Evolutionary conservation across 2,329 filamentous ascomycete genomes (phyloP), one percentile per base, ranked within the genome.

Genomic region (Capronia coronata): DNA sequence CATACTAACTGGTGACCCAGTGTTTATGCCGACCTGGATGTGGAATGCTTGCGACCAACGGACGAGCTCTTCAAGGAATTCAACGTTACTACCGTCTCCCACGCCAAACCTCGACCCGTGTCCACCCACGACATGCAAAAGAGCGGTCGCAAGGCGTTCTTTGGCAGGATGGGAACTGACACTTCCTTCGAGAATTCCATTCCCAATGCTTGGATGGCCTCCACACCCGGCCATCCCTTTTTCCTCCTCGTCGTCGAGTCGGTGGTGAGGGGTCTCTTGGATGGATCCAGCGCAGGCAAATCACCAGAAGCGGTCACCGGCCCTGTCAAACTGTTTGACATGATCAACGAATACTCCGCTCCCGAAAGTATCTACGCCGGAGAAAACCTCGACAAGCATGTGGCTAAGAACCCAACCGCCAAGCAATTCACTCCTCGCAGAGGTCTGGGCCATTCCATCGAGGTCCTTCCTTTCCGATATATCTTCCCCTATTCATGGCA

Each of bases 151-250:
- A 57, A 57, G 43, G 58, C 52, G 13, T 57, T 67, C 35, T 64
- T 67, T 23, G 65, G 65, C 6, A 59, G 63, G 9, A 66, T 68
- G 63, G 65, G 65, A 41, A 55, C 48, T 2, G 60, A 67, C 49
- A 48, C 56, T 1, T 42, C 40, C 1, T 65, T 61, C 27, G 49
- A 53, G 19, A 62, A 67, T 43, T 64, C 61, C n/a, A 66, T 68
- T 19, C 65, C 65, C 34, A 68, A 68, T 40, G 66, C 65, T 2
- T 68, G 65, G 65, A 68, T 67, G 65, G 65, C 64, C 3, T 56
- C 65, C 2, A 63, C 64, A 1, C 66, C 65, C 0, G 62, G 64
- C 14, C 64, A 68, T 42, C 62, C 65, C 1, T 64, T 68, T 50
- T 67, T 65, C 51, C 58, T 67, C 6, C 43, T 60, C 6, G 60